Evolutionary conservation across 495 filamentous ascomycete genomes (phyloP).

Genomic region (Penicillium flavigenum): DNA sequence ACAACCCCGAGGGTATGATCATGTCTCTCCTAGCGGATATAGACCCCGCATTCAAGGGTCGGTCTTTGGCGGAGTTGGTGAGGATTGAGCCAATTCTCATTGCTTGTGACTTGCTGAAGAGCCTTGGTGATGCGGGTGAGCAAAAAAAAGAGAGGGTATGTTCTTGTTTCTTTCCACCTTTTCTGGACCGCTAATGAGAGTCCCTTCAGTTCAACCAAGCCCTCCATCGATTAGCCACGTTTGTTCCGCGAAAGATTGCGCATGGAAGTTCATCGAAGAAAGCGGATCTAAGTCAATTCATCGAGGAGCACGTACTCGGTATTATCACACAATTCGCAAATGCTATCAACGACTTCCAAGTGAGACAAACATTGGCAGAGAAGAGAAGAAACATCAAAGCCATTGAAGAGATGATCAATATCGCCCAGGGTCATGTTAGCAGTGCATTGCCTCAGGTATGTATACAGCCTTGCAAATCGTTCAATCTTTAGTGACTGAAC

Average conservation of each 20-base stretch:
- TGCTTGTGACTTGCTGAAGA: conserved; percentile 81
- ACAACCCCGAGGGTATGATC: conserved; percentile 63
- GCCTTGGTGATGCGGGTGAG: conserved; percentile 66
- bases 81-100: conserved; percentile 71
- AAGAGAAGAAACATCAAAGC: conserved; percentile 73
- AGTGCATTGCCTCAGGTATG: conserved; percentile 82
- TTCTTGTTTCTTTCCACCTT: conserved; percentile 2
- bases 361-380: conserved; percentile 59
- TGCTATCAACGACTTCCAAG: conserved; percentile 69
- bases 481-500: neutral
- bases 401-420: conserved; percentile 82
- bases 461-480: conserved; percentile 40
- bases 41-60: conserved; percentile 64
- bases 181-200: neutral
- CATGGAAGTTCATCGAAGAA: conserved; percentile 52
- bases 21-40: conserved; percentile 66
- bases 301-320: conserved; percentile 83
- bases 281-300: conserved; percentile 65
- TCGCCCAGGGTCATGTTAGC: conserved; percentile 66
- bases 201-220: conserved; percentile 53
- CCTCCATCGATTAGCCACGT: conserved; percentile 63
- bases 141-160: conserved; percentile 57
- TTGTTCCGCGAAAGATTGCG: conserved; percentile 56
- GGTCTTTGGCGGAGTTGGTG: conserved; percentile 65
- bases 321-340: conserved; percentile 81